Percentiles rank a stretch among this genome's conserved stretches.
phyloP scores from a whole-genome alignment of 345 rosid species.

The Chamaenerion angustifolium region DNA sequence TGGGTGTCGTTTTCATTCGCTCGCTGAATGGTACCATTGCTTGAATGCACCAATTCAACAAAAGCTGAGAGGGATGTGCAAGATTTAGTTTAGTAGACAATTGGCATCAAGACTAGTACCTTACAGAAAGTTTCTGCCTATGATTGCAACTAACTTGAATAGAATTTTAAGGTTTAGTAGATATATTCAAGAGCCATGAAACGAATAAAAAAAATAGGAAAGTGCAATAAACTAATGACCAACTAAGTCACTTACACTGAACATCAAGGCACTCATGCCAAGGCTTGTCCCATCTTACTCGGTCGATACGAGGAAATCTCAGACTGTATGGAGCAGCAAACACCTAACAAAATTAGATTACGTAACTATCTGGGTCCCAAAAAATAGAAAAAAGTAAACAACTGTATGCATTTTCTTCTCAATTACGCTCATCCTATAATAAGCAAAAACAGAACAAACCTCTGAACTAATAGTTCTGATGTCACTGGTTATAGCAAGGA shows the following conservation, averaged over 20 bases:
- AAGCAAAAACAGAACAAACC: conserved; percentile 30
- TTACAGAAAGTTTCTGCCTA: not conserved
- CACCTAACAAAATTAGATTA: conserved; percentile 29
- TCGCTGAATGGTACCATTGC: conserved; percentile 84
- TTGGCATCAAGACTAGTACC: not conserved
- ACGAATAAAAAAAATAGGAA: too few species aligned
- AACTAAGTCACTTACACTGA: conserved; percentile 42
- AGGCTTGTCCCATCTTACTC: conserved; percentile 92
- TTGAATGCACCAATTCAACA: conserved; percentile 68
- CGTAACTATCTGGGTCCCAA: not conserved
- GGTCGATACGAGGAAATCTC: conserved; percentile 93
- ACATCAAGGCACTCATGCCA: conserved; percentile 97
- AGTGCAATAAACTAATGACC: not conserved
- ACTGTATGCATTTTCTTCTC: not conserved
- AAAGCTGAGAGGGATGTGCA: conserved; percentile 37
- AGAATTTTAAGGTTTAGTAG: too few species aligned
- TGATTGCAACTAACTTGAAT: too few species aligned
- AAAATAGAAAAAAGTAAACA: conserved; percentile 3
- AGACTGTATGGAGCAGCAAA: conserved; percentile 93
- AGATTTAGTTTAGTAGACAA: not conserved
- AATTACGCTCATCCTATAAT: too few species aligned
- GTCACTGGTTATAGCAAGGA: conserved; percentile 86
- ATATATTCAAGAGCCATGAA: too few species aligned
- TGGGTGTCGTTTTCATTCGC: conserved; percentile 33
- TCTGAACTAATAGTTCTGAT: conserved; percentile 88